phyloP scores from a whole-genome alignment of 768 basidiomycete species.

The Boletus eberwhitei region DNA sequence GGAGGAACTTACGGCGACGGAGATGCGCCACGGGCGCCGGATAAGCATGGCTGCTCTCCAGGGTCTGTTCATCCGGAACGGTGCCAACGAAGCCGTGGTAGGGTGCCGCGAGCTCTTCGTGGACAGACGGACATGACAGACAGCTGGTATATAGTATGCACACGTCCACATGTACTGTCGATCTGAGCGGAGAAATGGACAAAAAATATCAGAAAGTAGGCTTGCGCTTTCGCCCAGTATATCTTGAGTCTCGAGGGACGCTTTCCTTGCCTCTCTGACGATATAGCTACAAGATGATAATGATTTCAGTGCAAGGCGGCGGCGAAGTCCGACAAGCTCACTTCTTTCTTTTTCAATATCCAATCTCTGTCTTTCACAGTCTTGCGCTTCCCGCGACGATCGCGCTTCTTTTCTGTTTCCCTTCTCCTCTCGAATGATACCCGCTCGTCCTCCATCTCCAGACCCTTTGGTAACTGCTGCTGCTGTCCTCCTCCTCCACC shows the following conservation, averaged over 20 bases:
- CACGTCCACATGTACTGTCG: not conserved
- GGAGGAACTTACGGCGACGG: constrained; percentile 49
- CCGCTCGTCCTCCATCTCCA: constrained; percentile 66
- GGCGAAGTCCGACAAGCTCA: constrained; percentile 29
- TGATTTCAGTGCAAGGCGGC: constrained; percentile 1
- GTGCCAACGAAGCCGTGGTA: constrained; percentile 51
- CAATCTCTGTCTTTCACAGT: constrained; percentile 77
- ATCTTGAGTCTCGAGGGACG: constrained; percentile 85
- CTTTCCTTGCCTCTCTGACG: constrained; percentile 80
- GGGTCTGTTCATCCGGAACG: constrained; percentile 86
- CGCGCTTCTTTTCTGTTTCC: constrained; percentile 57
- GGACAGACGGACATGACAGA: constrained; percentile 27
- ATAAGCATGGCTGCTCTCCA: constrained; percentile 97
- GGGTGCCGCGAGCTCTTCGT: constrained; percentile 44
- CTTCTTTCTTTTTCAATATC: constrained; percentile 98
- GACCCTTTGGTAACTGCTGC: constrained; percentile 70
- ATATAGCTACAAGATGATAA: constrained; percentile 53
- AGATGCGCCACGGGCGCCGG: constrained; percentile 49
- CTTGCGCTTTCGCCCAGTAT: constrained; percentile 87
- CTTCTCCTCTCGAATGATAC: constrained; percentile 77
- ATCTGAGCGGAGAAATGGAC: not conserved
- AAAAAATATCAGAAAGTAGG: constrained; percentile 56
- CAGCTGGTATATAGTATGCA: constrained; percentile 9
- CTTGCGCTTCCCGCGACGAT: constrained; percentile 68
- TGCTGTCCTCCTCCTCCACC: constrained; percentile 62